Evolutionary conservation across 2,329 filamentous ascomycete genomes (phyloP).

Genomic region (Beauveria medogensis): DNA sequence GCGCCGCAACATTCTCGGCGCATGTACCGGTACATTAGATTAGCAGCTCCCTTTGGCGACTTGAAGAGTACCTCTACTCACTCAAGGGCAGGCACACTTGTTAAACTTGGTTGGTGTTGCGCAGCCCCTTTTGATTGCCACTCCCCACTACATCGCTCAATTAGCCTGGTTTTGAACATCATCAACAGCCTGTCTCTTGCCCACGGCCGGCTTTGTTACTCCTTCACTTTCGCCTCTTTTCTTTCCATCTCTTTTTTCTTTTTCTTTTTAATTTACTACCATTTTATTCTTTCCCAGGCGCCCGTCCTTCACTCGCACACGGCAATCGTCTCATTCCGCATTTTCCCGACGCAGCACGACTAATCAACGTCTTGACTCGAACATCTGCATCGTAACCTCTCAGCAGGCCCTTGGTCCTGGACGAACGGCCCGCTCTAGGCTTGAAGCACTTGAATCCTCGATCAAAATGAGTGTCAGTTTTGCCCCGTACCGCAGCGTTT

Average conservation of each 20-base stretch:
- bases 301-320: too few species aligned
- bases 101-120: slow-evolving; percentile 1
- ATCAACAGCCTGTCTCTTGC: slow-evolving; percentile 6
- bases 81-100: not conserved
- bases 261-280: not conserved
- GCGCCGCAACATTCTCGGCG: not conserved
- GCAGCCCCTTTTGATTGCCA: slow-evolving; percentile 13
- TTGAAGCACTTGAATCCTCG: not conserved
- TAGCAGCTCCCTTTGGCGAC: fast-evolving
- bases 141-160: slow-evolving; percentile 8
- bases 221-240: slow-evolving; percentile 1
- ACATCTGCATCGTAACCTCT: not conserved
- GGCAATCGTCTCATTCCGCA: not conserved
- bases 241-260: slow-evolving; percentile 1
- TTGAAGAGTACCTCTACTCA: too few species aligned
- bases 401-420: not conserved
- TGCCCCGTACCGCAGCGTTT: slow-evolving; percentile 16
- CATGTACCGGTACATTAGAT: not conserved
- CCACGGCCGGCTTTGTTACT: not conserved
- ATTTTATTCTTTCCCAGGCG: not conserved
- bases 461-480: slow-evolving; percentile 25
- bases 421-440: slow-evolving; percentile 4
- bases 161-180: slow-evolving; percentile 7
- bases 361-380: not conserved
- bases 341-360: not conserved